Percentiles rank a stretch among this genome's conserved stretches.
phyloP scores from a whole-genome alignment of 1,139 yeast genomes.

The Sugiyamaella castrensis region DNA sequence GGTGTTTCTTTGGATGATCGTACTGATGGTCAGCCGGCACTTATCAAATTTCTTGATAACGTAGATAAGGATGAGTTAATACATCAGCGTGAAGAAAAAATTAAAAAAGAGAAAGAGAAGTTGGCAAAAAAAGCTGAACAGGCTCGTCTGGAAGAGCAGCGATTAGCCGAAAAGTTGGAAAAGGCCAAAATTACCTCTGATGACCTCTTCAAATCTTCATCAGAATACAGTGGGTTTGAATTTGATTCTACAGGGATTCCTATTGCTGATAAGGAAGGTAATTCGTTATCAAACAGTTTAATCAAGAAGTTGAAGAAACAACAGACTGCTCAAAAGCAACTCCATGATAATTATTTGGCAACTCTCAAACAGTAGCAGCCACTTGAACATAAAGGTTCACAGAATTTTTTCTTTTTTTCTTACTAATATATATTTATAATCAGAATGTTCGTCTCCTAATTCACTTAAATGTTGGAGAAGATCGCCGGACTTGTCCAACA shows the following conservation, averaged over 20 bases:
- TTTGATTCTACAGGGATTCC: conserved; percentile 92
- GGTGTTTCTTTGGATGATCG: conserved; percentile 91
- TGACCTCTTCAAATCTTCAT: conserved; percentile 61
- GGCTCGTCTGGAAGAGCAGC: conserved; percentile 42
- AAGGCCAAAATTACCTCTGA: conserved; percentile 68
- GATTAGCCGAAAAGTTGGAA: conserved; percentile 57
- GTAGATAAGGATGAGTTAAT: conserved; percentile 67
- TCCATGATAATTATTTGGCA: conserved; percentile 59
- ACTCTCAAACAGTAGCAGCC: background rate
- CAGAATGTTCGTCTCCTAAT: too few species aligned
- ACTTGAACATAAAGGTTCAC: too few species aligned
- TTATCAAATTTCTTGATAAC: conserved; percentile 72
- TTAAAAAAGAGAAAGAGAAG: conserved; percentile 51
- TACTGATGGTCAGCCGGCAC: conserved; percentile 67
- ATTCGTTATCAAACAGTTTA: conserved; percentile 84
- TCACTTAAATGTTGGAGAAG: too few species aligned
- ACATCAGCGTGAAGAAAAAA: conserved; percentile 56
- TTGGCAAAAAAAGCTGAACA: conserved; percentile 41
- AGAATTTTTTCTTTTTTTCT: too few species aligned
- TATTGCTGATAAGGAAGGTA: conserved; percentile 69
- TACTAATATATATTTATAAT: too few species aligned
- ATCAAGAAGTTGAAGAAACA: conserved; percentile 76
- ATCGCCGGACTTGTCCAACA: too few species aligned
- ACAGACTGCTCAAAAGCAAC: conserved; percentile 75
- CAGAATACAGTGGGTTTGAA: conserved; percentile 63